Conservation (phyloP, 352 stramenopile genomes). For the Phytophthora europaea region DNA sequence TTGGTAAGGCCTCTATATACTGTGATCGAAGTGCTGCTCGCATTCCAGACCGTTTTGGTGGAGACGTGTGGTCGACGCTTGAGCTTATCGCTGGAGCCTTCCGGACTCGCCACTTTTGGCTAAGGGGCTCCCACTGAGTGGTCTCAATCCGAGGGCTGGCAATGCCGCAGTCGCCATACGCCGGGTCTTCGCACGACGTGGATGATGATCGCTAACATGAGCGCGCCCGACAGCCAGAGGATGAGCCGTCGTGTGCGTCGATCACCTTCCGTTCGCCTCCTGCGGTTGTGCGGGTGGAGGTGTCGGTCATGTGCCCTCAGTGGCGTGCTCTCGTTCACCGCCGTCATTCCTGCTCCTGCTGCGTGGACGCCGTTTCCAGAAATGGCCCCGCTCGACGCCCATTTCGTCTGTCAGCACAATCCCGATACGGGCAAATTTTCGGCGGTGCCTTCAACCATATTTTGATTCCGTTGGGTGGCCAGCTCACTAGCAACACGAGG, state of each 20-base stretch:
- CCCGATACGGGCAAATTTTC: slow-evolving; percentile 8
- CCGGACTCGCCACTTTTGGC: background rate
- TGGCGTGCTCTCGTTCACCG: slow-evolving; percentile 27
- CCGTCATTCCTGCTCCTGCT: slow-evolving; percentile 9
- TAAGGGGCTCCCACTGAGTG: background rate
- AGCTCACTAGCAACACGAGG: slow-evolving; percentile 4
- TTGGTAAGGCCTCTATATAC: too few species aligned
- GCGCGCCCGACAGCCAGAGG: slow-evolving; percentile 10
- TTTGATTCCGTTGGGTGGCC: slow-evolving; percentile 23
- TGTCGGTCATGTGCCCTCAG: slow-evolving; percentile 30
- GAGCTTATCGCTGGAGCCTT: background rate
- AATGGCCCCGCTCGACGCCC: slow-evolving; percentile 19
- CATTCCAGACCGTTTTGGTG: background rate
- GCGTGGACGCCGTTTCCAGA: slow-evolving; percentile 45
- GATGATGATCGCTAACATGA: slow-evolving; percentile 38
- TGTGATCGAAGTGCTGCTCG: background rate
- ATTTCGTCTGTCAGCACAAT: slow-evolving; percentile 3
- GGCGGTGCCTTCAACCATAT: slow-evolving; percentile 10
- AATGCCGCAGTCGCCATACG: slow-evolving; percentile 15
- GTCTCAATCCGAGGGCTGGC: slow-evolving; percentile 12
- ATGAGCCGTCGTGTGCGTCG: slow-evolving; percentile 3
- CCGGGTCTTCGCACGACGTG: slow-evolving; percentile 17
- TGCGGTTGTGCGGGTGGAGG: slow-evolving; percentile 24
- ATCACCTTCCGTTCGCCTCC: slow-evolving; percentile 8
- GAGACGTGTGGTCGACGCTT: too few species aligned